Base-by-base conservation (phyloP, 83 land plant genomes). In the Larix sibirica region DNA sequence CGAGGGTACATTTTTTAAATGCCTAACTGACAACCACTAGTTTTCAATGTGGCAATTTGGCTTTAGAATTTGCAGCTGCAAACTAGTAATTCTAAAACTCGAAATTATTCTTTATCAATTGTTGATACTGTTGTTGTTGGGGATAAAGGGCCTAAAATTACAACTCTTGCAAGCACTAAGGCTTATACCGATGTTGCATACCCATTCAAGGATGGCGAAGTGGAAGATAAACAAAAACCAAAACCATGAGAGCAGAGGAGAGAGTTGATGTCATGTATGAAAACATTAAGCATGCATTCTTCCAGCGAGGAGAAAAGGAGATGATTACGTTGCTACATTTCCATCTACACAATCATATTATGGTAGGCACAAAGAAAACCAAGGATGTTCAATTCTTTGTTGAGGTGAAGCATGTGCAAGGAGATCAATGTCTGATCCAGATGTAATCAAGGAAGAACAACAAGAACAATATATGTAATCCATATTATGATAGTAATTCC, bases 271-370 rank as follows among this genome's bases (percentile, higher is more conserved):
- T 28, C 28, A 28, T 28, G 28, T 28, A 28, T 28, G 28, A 28
- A 28, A 28, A 28, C 28, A 28, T 28, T 28, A 28, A 28, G 28
- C 28, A 28, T 28, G 28, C 28, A 28, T 28, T 28, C 28, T 28
- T 28, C 28, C 28, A 96, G 87, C 95, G 97, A 28, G 94, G 95
- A 56, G 97, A 96, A 82, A 93, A 88, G 80, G 99, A 96, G 80
- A 96, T 96, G 99, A 96, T 96, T 20, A 94, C 97, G 18, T 88
- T 96, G 4, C 62, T 96, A 54, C 99, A 96, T 80, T 96, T 96
- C 78, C 98, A 94, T 79, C 82, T 96, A 64, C 98, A 93, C 78
- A 91, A 96, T 58, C 92, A 86, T 84, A 96, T 96, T 74, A 96
- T 96, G 98, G 97, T 93, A 36, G 97, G 97, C 10, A 96, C 86